Base-by-base conservation (phyloP, 345 rosid species). In the Sonneratia alba region DNA sequence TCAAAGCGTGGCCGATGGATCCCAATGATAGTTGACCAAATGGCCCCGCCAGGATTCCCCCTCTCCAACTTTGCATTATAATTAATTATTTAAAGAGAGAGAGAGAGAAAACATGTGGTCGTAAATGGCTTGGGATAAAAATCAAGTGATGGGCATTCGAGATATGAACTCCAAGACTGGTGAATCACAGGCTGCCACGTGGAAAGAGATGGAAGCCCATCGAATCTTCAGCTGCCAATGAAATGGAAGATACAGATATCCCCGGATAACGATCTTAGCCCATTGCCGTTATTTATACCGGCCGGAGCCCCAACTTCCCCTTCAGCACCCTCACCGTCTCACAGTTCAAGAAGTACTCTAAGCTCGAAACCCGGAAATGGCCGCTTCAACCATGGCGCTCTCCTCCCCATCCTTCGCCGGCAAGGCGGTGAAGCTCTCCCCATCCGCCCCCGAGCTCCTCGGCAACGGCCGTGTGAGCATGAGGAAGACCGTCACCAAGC, bases 381-480 rank as follows among this genome's bases (percentile, higher is more conserved):
- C 75, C 12, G 69, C 79, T 42, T 70, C 82, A 22, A 67, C 82
- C 61, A 79, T 75, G 81, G 74, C 81, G 18, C 71, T 79, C 48
- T 72, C 76, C 49, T 79, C 78, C 53, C 78, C 81, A 7, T 72
- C 78, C 36, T 70, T 72, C 34, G 73, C 76, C 63, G 78, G 78
- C 34, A 53, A 70, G 77, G 79, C 79, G 6, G 62, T 72, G 61
- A 62, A 68, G 73, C 72, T 78, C 53, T 63, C 78, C 47, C 76
- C 69, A 0, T 36, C 69, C 3, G 21, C 80, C 42, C 68, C 76
- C 3, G 66, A 63, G 62, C n/a, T 76, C 61, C 40, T 70, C 48
- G 68, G 76, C 18, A 59, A 61, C 34, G 76, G 79, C 18, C 59
- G 74, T 18, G 38, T 72, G 69, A 37, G 72, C 72, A 70, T 79